Conservation (phyloP, 495 filamentous ascomycete genomes). For the Penicillium longicatenatum region DNA sequence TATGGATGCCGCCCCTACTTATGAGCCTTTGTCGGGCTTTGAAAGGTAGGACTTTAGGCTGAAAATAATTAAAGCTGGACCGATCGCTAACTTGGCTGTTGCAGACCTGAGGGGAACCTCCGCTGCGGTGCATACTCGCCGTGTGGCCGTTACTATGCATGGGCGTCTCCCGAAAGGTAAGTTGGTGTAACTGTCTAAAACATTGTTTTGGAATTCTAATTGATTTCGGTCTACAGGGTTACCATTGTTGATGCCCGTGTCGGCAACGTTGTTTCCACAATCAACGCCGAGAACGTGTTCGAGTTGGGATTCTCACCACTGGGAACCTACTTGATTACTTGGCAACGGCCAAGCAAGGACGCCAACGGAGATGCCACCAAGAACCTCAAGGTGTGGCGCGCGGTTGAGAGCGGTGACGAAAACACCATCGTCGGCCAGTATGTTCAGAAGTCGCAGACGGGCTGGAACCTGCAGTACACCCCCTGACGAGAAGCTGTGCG, state of each 20-base stretch:
- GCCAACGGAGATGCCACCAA: conserved; percentile 88
- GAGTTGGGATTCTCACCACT: conserved; percentile 92
- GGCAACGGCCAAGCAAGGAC: conserved; percentile 92
- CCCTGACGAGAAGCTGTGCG: conserved; percentile 89
- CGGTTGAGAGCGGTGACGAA: conserved; percentile 59
- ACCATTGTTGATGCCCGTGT: conserved; percentile 78
- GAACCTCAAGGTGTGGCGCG: conserved; percentile 96
- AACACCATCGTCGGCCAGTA: conserved; percentile 79
- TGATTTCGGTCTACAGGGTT: conserved; percentile 54
- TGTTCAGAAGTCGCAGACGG: conserved; percentile 92
- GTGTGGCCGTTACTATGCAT: conserved; percentile 92
- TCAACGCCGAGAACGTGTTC: conserved; percentile 80
- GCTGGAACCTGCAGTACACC: conserved; percentile 98
- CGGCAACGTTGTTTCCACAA: conserved; percentile 72
- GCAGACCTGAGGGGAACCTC: conserved; percentile 86
- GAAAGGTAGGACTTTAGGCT: conserved; percentile 48
- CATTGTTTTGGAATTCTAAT: conserved; percentile 7
- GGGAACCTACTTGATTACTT: conserved; percentile 91
- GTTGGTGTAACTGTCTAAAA: conserved; percentile 3
- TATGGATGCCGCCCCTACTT: conserved; percentile 85
- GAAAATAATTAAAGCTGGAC: background rate
- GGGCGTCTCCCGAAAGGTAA: conserved; percentile 83
- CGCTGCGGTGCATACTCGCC: conserved; percentile 94
- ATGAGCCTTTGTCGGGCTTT: conserved; percentile 84
- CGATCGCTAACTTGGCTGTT: conserved; percentile 10